Evolutionary conservation across 805 yeast species (phyloP).

Genomic region (Citeromyces matritensis): DNA sequence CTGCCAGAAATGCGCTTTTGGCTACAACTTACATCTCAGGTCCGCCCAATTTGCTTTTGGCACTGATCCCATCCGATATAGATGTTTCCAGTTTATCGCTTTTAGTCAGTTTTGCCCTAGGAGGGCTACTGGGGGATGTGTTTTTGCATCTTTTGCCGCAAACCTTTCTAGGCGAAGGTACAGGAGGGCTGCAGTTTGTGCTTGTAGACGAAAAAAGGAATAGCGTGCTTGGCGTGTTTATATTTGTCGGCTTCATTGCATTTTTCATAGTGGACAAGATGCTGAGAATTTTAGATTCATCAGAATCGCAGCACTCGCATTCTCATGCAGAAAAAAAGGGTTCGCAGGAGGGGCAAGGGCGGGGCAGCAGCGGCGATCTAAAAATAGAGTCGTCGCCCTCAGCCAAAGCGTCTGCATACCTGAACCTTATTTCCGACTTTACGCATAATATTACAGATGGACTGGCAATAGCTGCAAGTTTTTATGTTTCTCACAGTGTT

Average conservation of each 20-base stretch:
- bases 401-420: constrained; percentile 37
- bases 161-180: constrained; percentile 40
- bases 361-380: constrained; percentile 4
- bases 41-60: constrained; percentile 43
- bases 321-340: constrained; percentile 7
- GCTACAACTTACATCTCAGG: constrained; percentile 54
- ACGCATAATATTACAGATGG: constrained; percentile 72
- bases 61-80: constrained; percentile 40
- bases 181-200: constrained; percentile 23
- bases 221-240: constrained; percentile 31
- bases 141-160: constrained; percentile 63
- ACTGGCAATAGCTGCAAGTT: constrained; percentile 57
- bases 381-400: constrained; percentile 12
- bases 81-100: constrained; percentile 32
- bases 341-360: constrained; percentile 6
- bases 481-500: constrained; percentile 38
- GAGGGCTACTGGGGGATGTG: constrained; percentile 64
- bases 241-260: constrained; percentile 43
- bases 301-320: constrained; percentile 23
- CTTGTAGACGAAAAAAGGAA: constrained; percentile 35
- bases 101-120: constrained; percentile 60
- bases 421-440: constrained; percentile 57
- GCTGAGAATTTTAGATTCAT: constrained; percentile 31
- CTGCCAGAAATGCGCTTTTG: constrained; percentile 45
- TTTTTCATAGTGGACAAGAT: constrained; percentile 52